Percentiles rank a stretch among this genome's conserved stretches.
These are phyloP conservation scores for Phytopythium kandeliae DNA, from an alignment of 352 stramenopile genomes.

Conservation along the genomic window DNA sequence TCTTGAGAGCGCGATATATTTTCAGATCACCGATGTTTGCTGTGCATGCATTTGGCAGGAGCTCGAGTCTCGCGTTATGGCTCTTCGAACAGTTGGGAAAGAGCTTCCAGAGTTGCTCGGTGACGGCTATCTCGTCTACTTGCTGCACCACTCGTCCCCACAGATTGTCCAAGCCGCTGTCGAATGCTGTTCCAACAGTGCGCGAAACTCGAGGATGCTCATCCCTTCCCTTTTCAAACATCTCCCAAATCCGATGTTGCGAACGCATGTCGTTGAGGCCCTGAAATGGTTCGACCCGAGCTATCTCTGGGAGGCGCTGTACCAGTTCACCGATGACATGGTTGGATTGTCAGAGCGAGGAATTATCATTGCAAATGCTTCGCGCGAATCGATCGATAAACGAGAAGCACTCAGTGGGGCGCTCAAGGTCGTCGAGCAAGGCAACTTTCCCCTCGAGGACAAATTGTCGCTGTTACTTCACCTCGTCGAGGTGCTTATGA, in stretches of 20 bases:
- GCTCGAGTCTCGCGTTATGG: conserved; percentile 64
- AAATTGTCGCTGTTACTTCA: conserved; percentile 66
- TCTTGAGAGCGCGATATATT: too few relatives aligned
- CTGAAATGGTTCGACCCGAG: conserved; percentile 64
- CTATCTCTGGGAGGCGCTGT: conserved; percentile 61
- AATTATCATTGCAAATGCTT: background rate
- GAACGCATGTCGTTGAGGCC: conserved; percentile 57
- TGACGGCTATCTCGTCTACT: conserved; percentile 80
- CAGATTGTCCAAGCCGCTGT: conserved; percentile 75
- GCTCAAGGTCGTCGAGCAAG: conserved; percentile 57
- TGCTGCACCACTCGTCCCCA: conserved; percentile 66
- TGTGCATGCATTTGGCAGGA: conserved; percentile 5
- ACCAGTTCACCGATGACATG: conserved; percentile 54
- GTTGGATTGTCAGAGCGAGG: conserved; percentile 4
- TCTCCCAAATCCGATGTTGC: conserved; percentile 56
- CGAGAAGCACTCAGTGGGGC: conserved; percentile 54
- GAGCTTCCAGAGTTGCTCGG: conserved; percentile 76
- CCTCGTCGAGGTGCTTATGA: conserved; percentile 47
- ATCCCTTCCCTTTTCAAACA: conserved; percentile 81
- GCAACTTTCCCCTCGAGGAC: conserved; percentile 53
- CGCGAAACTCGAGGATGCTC: conserved; percentile 74
- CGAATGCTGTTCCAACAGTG: conserved; percentile 74
- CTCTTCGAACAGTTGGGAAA: conserved; percentile 77
- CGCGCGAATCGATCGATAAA: conserved; percentile 15
- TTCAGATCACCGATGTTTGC: too few relatives aligned